A percentile compares a stretch with the other conserved stretches of the same genome.
phyloP scores from a whole-genome alignment of 805 yeast genomes.

The Ogataea henricii region DNA sequence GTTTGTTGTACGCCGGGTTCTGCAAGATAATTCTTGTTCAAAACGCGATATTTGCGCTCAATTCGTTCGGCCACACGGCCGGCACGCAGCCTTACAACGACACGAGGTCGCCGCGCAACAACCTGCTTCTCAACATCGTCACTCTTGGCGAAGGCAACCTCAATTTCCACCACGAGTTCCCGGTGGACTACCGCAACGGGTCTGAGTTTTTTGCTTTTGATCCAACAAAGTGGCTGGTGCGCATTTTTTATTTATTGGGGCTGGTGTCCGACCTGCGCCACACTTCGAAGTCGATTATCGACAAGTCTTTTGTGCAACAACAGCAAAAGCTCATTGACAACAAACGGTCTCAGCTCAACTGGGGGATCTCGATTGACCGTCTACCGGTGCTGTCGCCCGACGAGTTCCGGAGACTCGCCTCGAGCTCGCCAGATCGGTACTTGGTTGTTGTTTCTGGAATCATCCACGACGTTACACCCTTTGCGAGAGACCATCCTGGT shows the following conservation, averaged over 20 bases:
- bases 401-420: conserved; percentile 45
- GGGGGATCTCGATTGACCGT: conserved; percentile 93
- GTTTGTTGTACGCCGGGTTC: conserved; percentile 77
- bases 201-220: conserved; percentile 74
- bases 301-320: conserved; percentile 75
- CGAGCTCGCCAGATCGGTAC: conserved; percentile 38
- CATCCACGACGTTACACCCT: conserved; percentile 91
- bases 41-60: conserved; percentile 75
- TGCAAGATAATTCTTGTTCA: conserved; percentile 71
- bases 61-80: conserved; percentile 79
- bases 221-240: conserved; percentile 81
- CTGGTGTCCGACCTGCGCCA: conserved; percentile 58
- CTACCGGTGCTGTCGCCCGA: conserved; percentile 64
- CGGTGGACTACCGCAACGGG: conserved; percentile 83
- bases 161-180: conserved; percentile 95
- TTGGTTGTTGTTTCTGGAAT: conserved; percentile 86
- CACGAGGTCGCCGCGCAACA: conserved; percentile 73
- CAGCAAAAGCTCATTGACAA: conserved; percentile 79
- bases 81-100: conserved; percentile 77
- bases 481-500: conserved; percentile 92
- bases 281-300: conserved; percentile 60
- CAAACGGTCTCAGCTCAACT: conserved; percentile 74
- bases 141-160: conserved; percentile 92
- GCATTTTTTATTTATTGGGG: conserved; percentile 52
- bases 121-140: conserved; percentile 58